Evolutionary conservation across 169 alveolate species (phyloP).

Genomic region (Theileria annulata): DNA sequence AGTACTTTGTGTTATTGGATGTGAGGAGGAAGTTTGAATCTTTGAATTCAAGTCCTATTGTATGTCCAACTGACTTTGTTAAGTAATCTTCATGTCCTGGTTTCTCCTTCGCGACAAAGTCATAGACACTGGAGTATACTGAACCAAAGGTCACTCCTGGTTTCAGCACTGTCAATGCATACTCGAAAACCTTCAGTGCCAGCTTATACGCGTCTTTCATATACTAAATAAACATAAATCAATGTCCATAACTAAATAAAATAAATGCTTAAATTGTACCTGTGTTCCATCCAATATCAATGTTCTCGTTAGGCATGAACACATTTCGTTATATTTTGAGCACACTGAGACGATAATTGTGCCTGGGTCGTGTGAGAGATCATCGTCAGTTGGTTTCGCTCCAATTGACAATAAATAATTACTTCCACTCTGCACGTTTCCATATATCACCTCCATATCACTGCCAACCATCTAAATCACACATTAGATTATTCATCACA

Average conservation of each 20-base stretch:
- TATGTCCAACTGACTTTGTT: constrained; percentile 81
- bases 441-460: constrained; percentile 74
- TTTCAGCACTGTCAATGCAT: constrained; percentile 59
- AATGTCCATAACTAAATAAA: background rate
- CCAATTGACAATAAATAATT: constrained; percentile 67
- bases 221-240: constrained; percentile 5
- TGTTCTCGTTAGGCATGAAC: constrained; percentile 76
- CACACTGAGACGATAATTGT: constrained; percentile 74
- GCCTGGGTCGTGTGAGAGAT: constrained; percentile 76
- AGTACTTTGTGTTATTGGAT: constrained; percentile 34
- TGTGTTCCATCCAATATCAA: constrained; percentile 71
- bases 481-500: background rate
- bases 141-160: constrained; percentile 64
- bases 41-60: constrained; percentile 85
- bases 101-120: constrained; percentile 54
- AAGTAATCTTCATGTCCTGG: constrained; percentile 68
- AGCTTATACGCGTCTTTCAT: constrained; percentile 73
- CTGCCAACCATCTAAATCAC: constrained; percentile 45
- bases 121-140: constrained; percentile 66
- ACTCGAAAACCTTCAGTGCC: constrained; percentile 67
- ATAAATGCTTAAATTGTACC: background rate
- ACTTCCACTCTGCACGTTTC: constrained; percentile 80
- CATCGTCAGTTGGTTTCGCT: constrained; percentile 65
- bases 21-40: constrained; percentile 61
- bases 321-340: constrained; percentile 72